Evolutionary conservation across 2,329 filamentous ascomycete species (phyloP).

Genomic region (Trichoderma sp.): DNA sequence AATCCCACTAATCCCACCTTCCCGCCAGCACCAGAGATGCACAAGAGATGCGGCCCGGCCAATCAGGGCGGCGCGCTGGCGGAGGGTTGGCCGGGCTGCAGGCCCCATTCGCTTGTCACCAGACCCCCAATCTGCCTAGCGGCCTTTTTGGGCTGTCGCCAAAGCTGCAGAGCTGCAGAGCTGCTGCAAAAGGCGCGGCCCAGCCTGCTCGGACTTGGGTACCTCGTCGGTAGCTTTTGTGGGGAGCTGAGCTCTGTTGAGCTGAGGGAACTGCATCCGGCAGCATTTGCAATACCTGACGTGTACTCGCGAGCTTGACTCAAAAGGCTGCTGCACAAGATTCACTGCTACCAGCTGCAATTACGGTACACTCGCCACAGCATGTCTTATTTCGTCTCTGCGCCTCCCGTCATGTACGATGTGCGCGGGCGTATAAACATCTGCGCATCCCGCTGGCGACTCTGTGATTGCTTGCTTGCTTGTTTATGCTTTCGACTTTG

Average conservation of each 20-base stretch:
- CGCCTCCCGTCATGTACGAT: not conserved
- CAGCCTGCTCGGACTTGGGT: not conserved
- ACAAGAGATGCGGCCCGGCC: conserved; percentile 5
- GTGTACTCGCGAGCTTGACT: not conserved
- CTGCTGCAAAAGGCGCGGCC: not conserved
- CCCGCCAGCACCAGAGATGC: not conserved
- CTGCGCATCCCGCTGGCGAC: not conserved
- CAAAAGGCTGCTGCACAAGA: not conserved
- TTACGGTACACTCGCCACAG: not conserved
- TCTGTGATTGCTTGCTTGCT: not conserved
- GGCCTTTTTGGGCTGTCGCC: not conserved
- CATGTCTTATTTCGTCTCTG: not conserved
- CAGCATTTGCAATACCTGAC: not conserved
- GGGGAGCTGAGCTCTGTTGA: not conserved
- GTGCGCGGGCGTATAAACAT: not conserved
- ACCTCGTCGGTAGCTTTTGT: not conserved
- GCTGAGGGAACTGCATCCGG: not conserved
- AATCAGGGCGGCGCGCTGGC: conserved; percentile 11
- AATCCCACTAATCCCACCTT: not conserved
- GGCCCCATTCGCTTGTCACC: conserved; percentile 26
- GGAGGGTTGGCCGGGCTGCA: conserved; percentile 22
- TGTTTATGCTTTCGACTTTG: not conserved
- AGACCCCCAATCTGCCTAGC: conserved; percentile 20
- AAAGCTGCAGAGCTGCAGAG: not conserved
- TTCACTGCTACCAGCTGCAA: not conserved